Evolutionary conservation across 2,329 filamentous ascomycete species (phyloP).

Genomic region (Dothiorella sarmentorum): DNA sequence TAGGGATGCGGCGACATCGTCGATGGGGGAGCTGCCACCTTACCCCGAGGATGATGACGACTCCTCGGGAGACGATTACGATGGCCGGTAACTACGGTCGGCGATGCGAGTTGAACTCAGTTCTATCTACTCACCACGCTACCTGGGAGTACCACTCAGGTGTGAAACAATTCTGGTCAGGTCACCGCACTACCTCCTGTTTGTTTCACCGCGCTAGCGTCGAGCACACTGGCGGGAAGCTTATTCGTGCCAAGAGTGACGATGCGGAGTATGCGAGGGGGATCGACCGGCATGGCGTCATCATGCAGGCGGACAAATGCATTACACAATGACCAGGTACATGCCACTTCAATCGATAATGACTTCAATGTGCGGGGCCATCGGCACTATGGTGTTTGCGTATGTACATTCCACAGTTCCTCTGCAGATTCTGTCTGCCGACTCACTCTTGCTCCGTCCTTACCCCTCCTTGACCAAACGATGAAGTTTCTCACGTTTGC

Average conservation of each 20-base stretch:
- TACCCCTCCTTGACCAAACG: not conserved
- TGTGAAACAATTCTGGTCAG: too few species aligned
- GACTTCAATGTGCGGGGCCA: not conserved
- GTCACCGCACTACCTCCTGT: too few species aligned
- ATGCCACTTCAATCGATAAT: not conserved
- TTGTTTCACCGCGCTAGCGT: too few species aligned
- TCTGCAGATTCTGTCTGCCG: not conserved
- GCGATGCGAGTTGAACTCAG: too few species aligned
- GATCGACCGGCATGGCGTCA: slow-evolving; percentile 16
- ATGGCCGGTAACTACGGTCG: too few species aligned
- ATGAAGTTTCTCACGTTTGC: not conserved
- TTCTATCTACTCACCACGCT: too few species aligned
- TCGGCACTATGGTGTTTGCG: too few species aligned
- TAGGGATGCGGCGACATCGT: not conserved
- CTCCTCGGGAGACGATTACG: not conserved
- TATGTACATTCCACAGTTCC: too few species aligned
- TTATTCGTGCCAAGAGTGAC: not conserved
- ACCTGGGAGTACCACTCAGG: too few species aligned
- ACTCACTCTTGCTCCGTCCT: too few species aligned
- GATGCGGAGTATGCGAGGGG: slow-evolving; percentile 14
- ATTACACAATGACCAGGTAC: slow-evolving; percentile 8
- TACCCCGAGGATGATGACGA: not conserved
- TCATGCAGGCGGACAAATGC: not conserved
- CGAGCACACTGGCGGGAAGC: not conserved
- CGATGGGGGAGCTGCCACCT: not conserved